Base-by-base conservation (phyloP, 495 filamentous ascomycete genomes). In the Penicillium turbatum region DNA sequence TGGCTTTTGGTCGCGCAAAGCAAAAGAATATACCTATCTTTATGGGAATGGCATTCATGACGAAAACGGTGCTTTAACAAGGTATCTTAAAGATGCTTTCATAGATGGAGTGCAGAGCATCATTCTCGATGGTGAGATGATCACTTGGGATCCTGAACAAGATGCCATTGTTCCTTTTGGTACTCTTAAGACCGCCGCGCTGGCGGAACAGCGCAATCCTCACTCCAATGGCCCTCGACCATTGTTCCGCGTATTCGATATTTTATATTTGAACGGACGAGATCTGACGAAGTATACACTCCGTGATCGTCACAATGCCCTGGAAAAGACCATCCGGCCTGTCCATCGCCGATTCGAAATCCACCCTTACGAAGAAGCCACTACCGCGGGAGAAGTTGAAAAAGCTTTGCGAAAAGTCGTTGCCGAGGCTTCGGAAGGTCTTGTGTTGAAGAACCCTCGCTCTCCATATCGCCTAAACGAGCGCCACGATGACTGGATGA, bases 91-190 rank as follows among this genome's bases (percentile, higher is more conserved):
- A 46, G 77, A 83, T 49, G 90, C 89, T 4, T 98, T 98, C 62
- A 73, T 83, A 13, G 76, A 84, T 6, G 82, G 84, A 0, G 92
- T 97, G 8, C 73, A 84, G 39, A 89, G 90, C 62, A 79, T 97
- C 60, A 95, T 98, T 29, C 76, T 98, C 2, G 93, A 98, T 60
- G 93, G 93, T 9, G 93, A 98, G 69, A 98, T 98, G 93, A 89
- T 98, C 48, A 96, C 91, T 8, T 98, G 95, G 95, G 90, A 97
- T 66, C 85, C 90, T n/a, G 84, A 87, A 44, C 73, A 88, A 45
- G 85, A 96, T 68, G 83, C 84, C 46, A 87, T 91, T 36, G 85
- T 96, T 34, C 85, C 86, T 2, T 98, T 98, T 61, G 93, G 93
- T 6, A 95, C 89, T 0, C 76, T 98, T 26, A 98, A 98, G 68